A percentile compares a stretch with the other conserved stretches of the same genome.
Conservation (phyloP, 2,329 filamentous ascomycete species). For the Pseudogymnoascus sp. region DNA sequence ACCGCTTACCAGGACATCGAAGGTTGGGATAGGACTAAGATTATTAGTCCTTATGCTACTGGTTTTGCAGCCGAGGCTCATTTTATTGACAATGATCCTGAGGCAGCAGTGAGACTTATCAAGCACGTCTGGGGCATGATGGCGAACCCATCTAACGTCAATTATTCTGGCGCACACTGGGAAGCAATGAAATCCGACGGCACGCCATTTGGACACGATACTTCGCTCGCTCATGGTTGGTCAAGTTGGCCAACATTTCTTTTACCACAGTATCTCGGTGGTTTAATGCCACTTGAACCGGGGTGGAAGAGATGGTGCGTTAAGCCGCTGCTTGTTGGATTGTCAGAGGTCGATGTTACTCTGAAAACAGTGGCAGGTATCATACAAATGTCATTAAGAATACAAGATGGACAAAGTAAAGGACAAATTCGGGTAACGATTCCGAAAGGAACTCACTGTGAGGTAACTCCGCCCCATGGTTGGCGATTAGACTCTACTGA, state of each 20-base stretch:
- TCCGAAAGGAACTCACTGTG: constrained; percentile 11
- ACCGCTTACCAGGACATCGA: constrained; percentile 15
- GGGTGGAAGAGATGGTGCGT: constrained; percentile 17
- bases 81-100: constrained; percentile 12
- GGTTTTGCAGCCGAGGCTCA: constrained; percentile 18
- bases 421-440: constrained; percentile 14
- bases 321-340: constrained; percentile 17
- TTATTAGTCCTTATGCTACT: constrained; percentile 19
- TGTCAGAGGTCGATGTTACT: constrained; percentile 14
- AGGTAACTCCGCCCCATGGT: not conserved
- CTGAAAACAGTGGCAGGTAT: constrained; percentile 12
- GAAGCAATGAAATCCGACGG: constrained; percentile 19
- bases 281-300: constrained; percentile 15
- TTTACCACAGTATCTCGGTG: constrained; percentile 18
- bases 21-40: constrained; percentile 14
- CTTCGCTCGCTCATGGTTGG: constrained; percentile 20
- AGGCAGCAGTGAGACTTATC: constrained; percentile 14
- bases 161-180: constrained; percentile 21
- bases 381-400: constrained; percentile 13
- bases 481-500: not conserved
- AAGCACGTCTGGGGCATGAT: constrained; percentile 19
- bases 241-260: constrained; percentile 20
- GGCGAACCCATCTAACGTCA: constrained; percentile 14
- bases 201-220: constrained; percentile 14
- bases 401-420: constrained; percentile 11